Percentiles rank a stretch among this genome's conserved stretches.
Conservation (phyloP, 2,329 filamentous ascomycete genomes). For the Alternaria brassicae region DNA sequence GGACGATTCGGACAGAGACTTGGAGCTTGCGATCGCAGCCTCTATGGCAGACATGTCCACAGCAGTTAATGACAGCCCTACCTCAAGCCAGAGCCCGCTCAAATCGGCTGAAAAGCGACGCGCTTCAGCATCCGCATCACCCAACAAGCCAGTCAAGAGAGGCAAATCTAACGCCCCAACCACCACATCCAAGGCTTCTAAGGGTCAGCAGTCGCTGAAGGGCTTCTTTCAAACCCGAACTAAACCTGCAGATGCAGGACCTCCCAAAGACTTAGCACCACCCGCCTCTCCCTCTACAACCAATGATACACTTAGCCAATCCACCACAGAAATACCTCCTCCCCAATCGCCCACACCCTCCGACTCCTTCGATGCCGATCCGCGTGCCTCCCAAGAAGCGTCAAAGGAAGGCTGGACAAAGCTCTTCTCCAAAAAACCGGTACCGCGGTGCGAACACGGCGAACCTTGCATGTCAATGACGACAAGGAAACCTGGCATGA, state of each 20-base stretch:
- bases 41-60: slow-evolving; percentile 11
- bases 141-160: slow-evolving; percentile 54
- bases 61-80: slow-evolving; percentile 7
- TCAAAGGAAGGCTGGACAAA: slow-evolving; percentile 84
- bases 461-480: slow-evolving; percentile 84
- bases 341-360: slow-evolving; percentile 5
- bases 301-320: slow-evolving; percentile 7
- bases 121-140: slow-evolving; percentile 26
- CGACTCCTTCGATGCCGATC: slow-evolving; percentile 28
- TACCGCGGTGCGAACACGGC: slow-evolving; percentile 84
- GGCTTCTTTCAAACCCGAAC: slow-evolving; percentile 71
- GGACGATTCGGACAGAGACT: slow-evolving; percentile 20
- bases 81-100: slow-evolving; percentile 20
- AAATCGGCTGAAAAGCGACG: slow-evolving; percentile 43
- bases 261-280: slow-evolving; percentile 7
- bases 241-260: slow-evolving; percentile 16
- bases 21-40: slow-evolving; percentile 9
- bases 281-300: slow-evolving; percentile 6
- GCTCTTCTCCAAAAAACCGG: slow-evolving; percentile 75
- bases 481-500: slow-evolving; percentile 89
- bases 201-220: slow-evolving; percentile 69
- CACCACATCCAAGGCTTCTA: slow-evolving; percentile 37
- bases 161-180: slow-evolving; percentile 53
- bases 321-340: slow-evolving; percentile 4
- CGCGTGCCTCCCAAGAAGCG: slow-evolving; percentile 61